phyloP scores from a whole-genome alignment of 352 stramenopile genomes.

The Pseudoperonospora humuli region DNA sequence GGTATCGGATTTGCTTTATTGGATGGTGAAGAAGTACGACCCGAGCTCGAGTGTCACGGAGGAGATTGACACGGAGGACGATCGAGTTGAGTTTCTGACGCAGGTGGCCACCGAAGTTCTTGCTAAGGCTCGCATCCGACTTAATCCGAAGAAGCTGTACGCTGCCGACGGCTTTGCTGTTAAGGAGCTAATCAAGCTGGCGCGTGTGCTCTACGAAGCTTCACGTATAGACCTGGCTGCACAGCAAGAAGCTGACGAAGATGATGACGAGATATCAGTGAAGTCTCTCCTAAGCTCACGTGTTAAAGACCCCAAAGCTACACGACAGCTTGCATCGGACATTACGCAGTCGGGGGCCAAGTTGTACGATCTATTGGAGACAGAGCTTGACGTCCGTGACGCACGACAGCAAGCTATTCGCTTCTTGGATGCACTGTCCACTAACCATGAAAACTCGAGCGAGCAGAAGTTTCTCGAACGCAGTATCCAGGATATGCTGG shows the following conservation, averaged over 20 bases:
- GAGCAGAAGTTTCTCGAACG: conserved; percentile 88
- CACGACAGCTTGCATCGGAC: conserved; percentile 86
- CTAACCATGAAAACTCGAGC: conserved; percentile 70
- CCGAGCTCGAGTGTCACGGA: conserved; percentile 83
- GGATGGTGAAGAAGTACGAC: conserved; percentile 93
- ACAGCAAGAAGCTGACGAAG: conserved; percentile 49
- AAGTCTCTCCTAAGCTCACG: conserved; percentile 66
- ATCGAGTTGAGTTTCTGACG: conserved; percentile 92
- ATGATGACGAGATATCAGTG: conserved; percentile 64
- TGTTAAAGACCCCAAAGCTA: conserved; percentile 86
- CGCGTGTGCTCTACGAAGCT: conserved; percentile 88
- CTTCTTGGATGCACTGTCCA: conserved; percentile 89
- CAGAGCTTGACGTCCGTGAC: conserved; percentile 85
- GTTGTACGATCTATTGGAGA: conserved; percentile 88
- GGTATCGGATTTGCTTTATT: conserved; percentile 93
- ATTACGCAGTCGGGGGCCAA: conserved; percentile 91
- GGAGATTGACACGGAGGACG: conserved; percentile 93
- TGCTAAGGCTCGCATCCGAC: conserved; percentile 86
- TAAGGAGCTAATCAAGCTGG: conserved; percentile 94
- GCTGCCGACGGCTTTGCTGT: conserved; percentile 90
- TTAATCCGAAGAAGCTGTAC: conserved; percentile 95
- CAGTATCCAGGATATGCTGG: conserved; percentile 67
- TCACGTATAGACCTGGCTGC: conserved; percentile 55
- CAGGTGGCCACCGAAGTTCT: conserved; percentile 72
- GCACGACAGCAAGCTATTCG: conserved; percentile 76